Evolutionary conservation across 148 eudicot species (phyloP).

Genomic region (Cornus kousa): DNA sequence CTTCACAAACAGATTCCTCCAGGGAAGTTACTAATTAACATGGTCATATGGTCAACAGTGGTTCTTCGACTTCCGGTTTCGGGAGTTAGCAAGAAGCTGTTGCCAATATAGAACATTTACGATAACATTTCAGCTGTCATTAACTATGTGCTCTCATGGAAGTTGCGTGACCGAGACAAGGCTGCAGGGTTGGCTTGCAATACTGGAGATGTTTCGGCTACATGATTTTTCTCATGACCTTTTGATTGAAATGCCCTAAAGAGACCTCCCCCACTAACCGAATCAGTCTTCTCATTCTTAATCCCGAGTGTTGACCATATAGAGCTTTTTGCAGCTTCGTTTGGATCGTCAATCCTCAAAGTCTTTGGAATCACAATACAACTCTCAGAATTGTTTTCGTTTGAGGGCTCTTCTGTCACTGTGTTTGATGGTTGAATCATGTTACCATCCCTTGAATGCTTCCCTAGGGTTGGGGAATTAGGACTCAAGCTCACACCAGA

Average conservation of each 20-base stretch:
- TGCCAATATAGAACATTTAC: not conserved
- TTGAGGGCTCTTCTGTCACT: conserved; percentile 12
- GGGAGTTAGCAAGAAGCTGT: not conserved
- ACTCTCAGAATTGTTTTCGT: conserved; percentile 10
- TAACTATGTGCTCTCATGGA: conserved; percentile 47
- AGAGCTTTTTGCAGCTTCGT: conserved; percentile 48
- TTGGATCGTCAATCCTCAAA: conserved; percentile 41
- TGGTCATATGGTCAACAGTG: not conserved
- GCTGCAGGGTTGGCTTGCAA: conserved; percentile 88
- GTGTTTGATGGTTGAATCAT: conserved; percentile 15
- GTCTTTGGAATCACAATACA: conserved; percentile 42
- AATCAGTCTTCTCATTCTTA: conserved; percentile 29
- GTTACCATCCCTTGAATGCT: conserved; percentile 56
- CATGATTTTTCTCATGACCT: conserved; percentile 13
- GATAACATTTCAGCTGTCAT: not conserved
- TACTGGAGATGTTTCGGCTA: conserved; percentile 25
- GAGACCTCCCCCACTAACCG: conserved; percentile 23
- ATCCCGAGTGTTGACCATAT: conserved; percentile 47
- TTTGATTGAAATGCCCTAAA: conserved; percentile 34
- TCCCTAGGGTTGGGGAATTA: conserved; percentile 44
- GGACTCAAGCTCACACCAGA: conserved; percentile 29
- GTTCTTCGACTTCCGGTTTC: not conserved
- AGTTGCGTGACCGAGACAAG: conserved; percentile 56
- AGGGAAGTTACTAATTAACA: not conserved
- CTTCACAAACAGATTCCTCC: not conserved